phyloP scores from a whole-genome alignment of 768 basidiomycete species.

The Naganishia onofrii region DNA sequence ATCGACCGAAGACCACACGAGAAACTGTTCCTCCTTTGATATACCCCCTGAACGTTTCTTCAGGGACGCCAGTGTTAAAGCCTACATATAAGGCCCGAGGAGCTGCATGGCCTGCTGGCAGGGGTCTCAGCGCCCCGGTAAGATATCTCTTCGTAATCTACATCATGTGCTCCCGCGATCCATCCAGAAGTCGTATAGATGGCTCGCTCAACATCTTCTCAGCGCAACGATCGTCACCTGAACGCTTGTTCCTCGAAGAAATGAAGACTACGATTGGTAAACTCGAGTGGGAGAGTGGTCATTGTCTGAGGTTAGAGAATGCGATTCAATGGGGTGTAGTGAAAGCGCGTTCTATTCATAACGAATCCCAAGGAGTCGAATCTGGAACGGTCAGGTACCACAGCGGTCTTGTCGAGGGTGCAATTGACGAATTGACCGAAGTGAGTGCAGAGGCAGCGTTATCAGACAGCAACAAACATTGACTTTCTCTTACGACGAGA shows the following conservation, averaged over 20 bases:
- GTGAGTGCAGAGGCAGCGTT: neutral
- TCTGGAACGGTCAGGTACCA: neutral
- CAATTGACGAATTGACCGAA: conserved; percentile 13
- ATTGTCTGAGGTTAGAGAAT: neutral
- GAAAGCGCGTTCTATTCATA: neutral
- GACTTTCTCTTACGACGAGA: too few species aligned
- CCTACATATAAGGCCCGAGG: neutral
- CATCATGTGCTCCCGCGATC: neutral
- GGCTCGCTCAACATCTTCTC: neutral
- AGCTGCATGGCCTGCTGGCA: neutral
- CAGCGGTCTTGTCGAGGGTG: conserved; percentile 7
- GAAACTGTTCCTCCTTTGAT: neutral
- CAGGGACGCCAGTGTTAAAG: neutral
- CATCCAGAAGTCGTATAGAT: neutral
- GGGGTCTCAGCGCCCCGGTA: too few species aligned
- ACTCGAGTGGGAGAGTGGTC: conserved; percentile 18
- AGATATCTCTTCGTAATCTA: neutral
- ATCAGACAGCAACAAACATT: neutral
- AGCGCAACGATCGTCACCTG: neutral
- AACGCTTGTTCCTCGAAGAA: neutral
- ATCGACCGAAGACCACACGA: too few species aligned
- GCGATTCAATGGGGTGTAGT: conserved; percentile 10
- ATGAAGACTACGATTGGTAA: conserved; percentile 9
- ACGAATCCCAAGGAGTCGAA: neutral
- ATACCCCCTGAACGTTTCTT: neutral